These are phyloP conservation scores for Acorus gramineus DNA, from an alignment of 106 monocot genomes.

Conservation along the genomic window DNA sequence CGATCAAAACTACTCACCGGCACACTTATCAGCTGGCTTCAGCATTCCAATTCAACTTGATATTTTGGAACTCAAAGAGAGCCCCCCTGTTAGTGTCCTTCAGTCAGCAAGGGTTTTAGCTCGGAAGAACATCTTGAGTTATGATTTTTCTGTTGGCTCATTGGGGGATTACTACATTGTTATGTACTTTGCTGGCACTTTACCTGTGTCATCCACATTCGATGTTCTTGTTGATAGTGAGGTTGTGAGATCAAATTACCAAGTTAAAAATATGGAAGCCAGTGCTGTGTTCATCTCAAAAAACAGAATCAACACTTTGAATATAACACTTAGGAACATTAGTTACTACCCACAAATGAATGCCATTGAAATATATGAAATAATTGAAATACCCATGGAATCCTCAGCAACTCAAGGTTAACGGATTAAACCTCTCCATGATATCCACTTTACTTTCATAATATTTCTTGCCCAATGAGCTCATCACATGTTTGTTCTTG, in stretches of 20 bases:
- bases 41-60: constrained; percentile 13
- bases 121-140: constrained; percentile 24
- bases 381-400: constrained; percentile 19
- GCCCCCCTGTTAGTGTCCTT: constrained; percentile 29
- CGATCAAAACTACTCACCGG: constrained; percentile 31
- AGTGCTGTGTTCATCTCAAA: constrained; percentile 9
- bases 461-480: not conserved
- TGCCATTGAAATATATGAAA: constrained; percentile 45
- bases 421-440: not conserved
- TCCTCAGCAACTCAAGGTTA: constrained; percentile 31
- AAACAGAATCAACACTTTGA: constrained; percentile 19
- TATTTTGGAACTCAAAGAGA: constrained; percentile 23
- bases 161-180: constrained; percentile 22
- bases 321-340: constrained; percentile 21
- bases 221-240: constrained; percentile 33
- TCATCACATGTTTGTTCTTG: not conserved
- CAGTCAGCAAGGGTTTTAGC: constrained; percentile 38
- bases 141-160: constrained; percentile 21
- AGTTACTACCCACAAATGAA: constrained; percentile 48
- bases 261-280: constrained; percentile 20
- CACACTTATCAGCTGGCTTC: constrained; percentile 30
- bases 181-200: constrained; percentile 39
- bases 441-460: not conserved
- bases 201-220: constrained; percentile 31
- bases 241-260: constrained; percentile 12